Conservation (phyloP, 2,329 filamentous ascomycete genomes). For the Epichloe glyceriae region DNA sequence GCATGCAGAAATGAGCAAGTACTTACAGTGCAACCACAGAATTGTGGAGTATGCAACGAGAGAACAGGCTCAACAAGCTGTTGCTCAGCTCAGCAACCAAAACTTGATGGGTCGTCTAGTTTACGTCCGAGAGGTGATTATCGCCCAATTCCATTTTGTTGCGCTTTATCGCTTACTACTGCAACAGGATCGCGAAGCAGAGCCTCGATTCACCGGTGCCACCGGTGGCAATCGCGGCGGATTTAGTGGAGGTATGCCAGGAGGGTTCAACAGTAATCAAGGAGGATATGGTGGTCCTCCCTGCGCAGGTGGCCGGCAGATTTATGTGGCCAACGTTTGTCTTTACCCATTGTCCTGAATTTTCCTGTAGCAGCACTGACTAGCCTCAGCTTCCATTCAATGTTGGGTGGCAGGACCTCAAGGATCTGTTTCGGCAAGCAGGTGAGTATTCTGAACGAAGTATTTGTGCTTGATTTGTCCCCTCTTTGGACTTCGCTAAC, state of each 20-base stretch:
- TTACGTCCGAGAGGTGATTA: conserved; percentile 86
- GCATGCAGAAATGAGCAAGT: background rate
- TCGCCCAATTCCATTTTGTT: background rate
- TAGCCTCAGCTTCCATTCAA: conserved; percentile 75
- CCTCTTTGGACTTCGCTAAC: background rate
- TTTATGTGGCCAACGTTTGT: conserved; percentile 98
- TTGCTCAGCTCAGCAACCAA: conserved; percentile 96
- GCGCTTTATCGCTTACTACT: background rate
- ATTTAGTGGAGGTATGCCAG: conserved; percentile 39
- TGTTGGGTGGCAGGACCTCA: conserved; percentile 96
- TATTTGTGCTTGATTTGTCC: background rate
- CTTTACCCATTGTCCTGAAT: conserved; percentile 8
- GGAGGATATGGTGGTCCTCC: conserved; percentile 38
- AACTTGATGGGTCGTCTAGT: conserved; percentile 97
- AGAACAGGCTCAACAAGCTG: conserved; percentile 96
- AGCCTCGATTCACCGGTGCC: conserved; percentile 85
- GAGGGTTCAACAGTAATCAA: conserved; percentile 37
- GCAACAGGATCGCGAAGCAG: conserved; percentile 82
- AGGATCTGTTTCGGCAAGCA: conserved; percentile 96
- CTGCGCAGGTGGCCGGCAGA: conserved; percentile 58
- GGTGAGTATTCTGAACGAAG: conserved; percentile 45
- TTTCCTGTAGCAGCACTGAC: conserved; percentile 5
- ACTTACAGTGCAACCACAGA: conserved; percentile 31
- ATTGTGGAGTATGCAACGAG: conserved; percentile 99
- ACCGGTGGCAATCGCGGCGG: conserved; percentile 50